These are phyloP conservation scores for Brasenia schreberi DNA, from an alignment of 164 flowering plant genomes.

Conservation along the genomic window DNA sequence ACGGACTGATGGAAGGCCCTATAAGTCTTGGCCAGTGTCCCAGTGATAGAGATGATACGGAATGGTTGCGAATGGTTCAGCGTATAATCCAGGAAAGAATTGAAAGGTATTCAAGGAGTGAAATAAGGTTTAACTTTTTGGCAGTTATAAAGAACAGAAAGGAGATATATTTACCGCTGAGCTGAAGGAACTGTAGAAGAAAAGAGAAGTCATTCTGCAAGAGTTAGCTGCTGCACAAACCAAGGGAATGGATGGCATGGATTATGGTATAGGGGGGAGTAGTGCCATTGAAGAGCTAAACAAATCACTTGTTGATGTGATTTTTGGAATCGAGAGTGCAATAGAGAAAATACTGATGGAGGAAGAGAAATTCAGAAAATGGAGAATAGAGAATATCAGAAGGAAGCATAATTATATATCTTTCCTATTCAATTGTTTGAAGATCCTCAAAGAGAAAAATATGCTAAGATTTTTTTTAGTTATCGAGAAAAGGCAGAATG, in stretches of 20 bases:
- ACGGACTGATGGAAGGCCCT: conserved; percentile 96
- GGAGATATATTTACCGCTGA: conserved; percentile 86
- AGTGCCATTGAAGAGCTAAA: conserved; percentile 41
- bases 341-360: conserved; percentile 87
- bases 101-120: conserved; percentile 68
- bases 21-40: conserved; percentile 83
- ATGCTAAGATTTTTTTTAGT: conserved; percentile 91
- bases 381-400: conserved; percentile 91
- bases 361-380: conserved; percentile 94
- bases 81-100: conserved; percentile 95
- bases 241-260: conserved; percentile 25
- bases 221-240: conserved; percentile 43
- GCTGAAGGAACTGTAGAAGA: conserved; percentile 82
- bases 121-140: conserved; percentile 89
- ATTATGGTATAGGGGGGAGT: background rate
- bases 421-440: conserved; percentile 84
- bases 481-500: conserved; percentile 91
- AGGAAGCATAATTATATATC: conserved; percentile 96
- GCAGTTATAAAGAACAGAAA: conserved; percentile 92
- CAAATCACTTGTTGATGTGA: conserved; percentile 54
- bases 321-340: conserved; percentile 64
- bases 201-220: conserved; percentile 67
- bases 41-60: conserved; percentile 57
- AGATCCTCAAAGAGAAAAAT: conserved; percentile 94
- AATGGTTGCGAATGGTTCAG: conserved; percentile 80